Evolutionary conservation across 2,329 filamentous ascomycete genomes (phyloP), one percentile per base, ranked within the genome.

Genomic region (Lasiodiplodia citricola): DNA sequence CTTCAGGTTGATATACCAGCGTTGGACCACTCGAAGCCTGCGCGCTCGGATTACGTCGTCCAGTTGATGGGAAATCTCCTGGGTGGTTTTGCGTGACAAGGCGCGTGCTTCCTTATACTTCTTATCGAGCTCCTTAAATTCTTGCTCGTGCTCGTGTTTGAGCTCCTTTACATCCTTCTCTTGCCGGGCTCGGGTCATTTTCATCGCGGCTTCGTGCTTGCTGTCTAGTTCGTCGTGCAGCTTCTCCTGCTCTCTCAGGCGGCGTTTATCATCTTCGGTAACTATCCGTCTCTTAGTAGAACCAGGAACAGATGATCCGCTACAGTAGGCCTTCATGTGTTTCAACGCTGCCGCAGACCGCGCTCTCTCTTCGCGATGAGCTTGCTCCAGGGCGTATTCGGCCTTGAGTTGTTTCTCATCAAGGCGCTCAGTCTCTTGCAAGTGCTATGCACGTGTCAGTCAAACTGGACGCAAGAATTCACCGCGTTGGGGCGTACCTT

Each of bases 251-350:
- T 79, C 81, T 21, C 80, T 79, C 13, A 85, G 76, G 70, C 83
- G 82, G 38, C 75, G 75, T 11, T 77, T 76, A 60, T 84, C 82
- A 69, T 83, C 79, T 13, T 82, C 80, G 1, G 83, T 83, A n/a
- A 85, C 79, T 0, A 31, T 82, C 75, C 67, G 31, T 16, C 50
- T 70, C 68, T n/a, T 76, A 70, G 31, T 52, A 16, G 51, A 56
- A 11, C 60, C 67, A 3, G 55, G 54, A 16, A 25, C 71, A 70
- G 47, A 72, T 74, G 18, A 73, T 14, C 81, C 82, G 5, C 78
- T 77, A 68, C 83, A 84, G 70, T 83, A 85, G 4, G 82, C 82
- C 68, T 83, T 81, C 78, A 84, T 84, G 69, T 84, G 80, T 69
- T 81, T 82, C 3, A 85, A 72, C 0, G 82, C 83, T 2, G 81